phyloP scores from a whole-genome alignment of 129 eudicot genomes.

The Tanacetum coccineum region DNA sequence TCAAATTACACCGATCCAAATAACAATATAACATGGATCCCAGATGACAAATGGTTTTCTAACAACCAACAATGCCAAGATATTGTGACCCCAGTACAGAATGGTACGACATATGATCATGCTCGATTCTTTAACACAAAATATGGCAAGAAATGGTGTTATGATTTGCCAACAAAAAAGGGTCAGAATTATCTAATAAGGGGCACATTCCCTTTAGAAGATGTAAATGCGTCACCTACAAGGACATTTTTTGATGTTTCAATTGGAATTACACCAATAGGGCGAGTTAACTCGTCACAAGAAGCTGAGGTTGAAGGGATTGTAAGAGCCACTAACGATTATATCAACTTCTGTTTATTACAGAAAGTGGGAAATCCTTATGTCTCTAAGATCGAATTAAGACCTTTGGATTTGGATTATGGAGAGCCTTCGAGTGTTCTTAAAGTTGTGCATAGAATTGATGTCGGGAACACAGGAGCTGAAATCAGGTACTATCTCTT shows the following conservation, averaged over 20 bases:
- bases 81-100: constrained; percentile 27
- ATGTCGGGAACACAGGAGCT: constrained; percentile 46
- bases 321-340: constrained; percentile 37
- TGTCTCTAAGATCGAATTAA: constrained; percentile 56
- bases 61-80: constrained; percentile 39
- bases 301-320: constrained; percentile 49
- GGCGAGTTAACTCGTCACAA: constrained; percentile 39
- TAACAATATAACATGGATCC: constrained; percentile 44
- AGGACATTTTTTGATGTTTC: constrained; percentile 34
- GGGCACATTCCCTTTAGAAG: constrained; percentile 45
- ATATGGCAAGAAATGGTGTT: constrained; percentile 53
- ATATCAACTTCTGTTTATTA: constrained; percentile 48
- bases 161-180: constrained; percentile 43
- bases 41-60: constrained; percentile 53
- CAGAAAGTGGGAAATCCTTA: constrained; percentile 45
- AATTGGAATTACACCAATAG: constrained; percentile 44
- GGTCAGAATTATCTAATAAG: constrained; percentile 47
- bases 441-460: constrained; percentile 51
- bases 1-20: constrained; percentile 38
- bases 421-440: constrained; percentile 38
- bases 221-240: constrained; percentile 29
- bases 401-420: constrained; percentile 42
- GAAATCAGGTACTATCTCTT: constrained; percentile 47
- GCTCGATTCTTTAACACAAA: constrained; percentile 46
- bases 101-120: constrained; percentile 19